Base-by-base conservation (phyloP, 169 alveolate genomes). In the Plasmodium gonderi region DNA sequence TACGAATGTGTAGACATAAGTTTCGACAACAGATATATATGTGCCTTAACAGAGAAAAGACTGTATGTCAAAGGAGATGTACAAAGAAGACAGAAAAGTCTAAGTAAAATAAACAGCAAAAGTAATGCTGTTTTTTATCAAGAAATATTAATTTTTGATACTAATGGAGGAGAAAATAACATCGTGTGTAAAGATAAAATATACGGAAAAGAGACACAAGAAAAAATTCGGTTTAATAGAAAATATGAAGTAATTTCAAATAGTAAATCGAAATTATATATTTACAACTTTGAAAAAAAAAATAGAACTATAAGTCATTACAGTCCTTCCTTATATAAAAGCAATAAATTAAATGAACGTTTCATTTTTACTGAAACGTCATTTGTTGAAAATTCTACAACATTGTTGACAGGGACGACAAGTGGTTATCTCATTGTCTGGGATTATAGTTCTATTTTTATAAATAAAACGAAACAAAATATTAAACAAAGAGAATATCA, bases 401-500 rank as follows among this genome's bases (percentile, higher is more conserved):
- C 79, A 31, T 40, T 90, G 49, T 49, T 90, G 44, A 90, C 94
- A n/a, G 94, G 94, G 3, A 90, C 94, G 23, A 60, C 82, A 77
- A 76, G 74, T 78, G 94, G 94, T 0, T 78, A 64, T 40, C 54
- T 90, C 36, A 77, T 90, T 36, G 51, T 77, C 20, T 90, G 94
- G 94, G 90, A 90, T 69, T 90, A 90, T 31, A 90, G 94, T 78
- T 29, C 90, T 33, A 90, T 90, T 42, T 90, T 90, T 69, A 31
- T 90, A 49, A 90, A 79, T 54, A 90, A 90, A 90, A 90, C 90
- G 5, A 90, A 90, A 64, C 42, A 90, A 31, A 78, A 14, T 23
- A 72, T 90, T 65, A 90, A 90, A 78, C 94, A 90, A 38, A 90
- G 94, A 54, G 94, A 90, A 65, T 90, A 90, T 78, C 94, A 90